A percentile compares a stretch with the other conserved stretches of the same genome.
Evolutionary conservation across 768 basidiomycete species (phyloP).

Genomic region (Amyloporia xantha): DNA sequence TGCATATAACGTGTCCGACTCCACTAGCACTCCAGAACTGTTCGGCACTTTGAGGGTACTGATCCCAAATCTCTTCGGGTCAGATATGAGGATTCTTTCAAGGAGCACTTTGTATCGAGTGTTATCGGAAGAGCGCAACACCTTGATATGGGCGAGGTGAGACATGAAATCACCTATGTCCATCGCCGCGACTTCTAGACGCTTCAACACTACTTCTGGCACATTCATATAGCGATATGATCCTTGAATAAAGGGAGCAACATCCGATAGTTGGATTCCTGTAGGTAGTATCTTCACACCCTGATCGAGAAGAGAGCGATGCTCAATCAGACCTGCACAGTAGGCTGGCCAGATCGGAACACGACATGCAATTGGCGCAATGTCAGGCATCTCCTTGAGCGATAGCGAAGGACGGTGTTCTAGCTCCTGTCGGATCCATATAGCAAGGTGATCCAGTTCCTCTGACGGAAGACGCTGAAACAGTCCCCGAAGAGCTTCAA

Average conservation of each 20-base stretch:
- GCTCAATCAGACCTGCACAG: background rate
- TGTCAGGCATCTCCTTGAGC: background rate
- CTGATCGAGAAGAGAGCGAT: background rate
- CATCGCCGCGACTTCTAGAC: background rate
- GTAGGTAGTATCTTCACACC: background rate
- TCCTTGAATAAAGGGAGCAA: background rate
- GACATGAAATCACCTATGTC: background rate
- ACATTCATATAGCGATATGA: background rate
- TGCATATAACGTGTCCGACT: constrained; percentile 3
- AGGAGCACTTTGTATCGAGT: background rate
- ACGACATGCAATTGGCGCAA: background rate
- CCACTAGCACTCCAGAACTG: background rate
- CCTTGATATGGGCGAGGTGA: background rate
- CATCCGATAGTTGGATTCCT: background rate
- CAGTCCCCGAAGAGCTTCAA: background rate
- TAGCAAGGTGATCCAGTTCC: background rate
- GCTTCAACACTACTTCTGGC: background rate
- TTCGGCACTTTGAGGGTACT: constrained; percentile 5
- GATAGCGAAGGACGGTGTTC: background rate
- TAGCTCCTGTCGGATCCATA: background rate
- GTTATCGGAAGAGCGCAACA: background rate
- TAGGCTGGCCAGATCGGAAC: background rate
- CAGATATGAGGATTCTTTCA: background rate
- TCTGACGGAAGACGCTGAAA: background rate
- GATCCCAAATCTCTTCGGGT: background rate